These are phyloP conservation scores for Leishmania arabica DNA, from an alignment of 208 protist species.

Conservation along the genomic window DNA sequence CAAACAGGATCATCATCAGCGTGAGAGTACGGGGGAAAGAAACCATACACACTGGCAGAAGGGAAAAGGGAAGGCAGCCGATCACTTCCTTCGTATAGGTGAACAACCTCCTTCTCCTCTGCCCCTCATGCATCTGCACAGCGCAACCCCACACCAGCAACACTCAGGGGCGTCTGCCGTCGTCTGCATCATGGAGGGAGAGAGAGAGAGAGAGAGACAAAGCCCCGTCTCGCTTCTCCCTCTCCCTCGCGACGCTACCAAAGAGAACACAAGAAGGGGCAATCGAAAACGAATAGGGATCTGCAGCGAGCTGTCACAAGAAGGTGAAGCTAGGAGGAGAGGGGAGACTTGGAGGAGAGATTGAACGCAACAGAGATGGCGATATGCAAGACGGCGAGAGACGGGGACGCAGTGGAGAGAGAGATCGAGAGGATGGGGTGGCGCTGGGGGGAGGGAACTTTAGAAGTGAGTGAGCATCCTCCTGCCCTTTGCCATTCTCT, in stretches of 20 bases:
- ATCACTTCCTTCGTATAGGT: neutral
- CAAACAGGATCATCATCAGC: neutral
- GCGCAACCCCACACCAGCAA: neutral
- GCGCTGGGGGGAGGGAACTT: too few species aligned
- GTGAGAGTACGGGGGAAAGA: neutral
- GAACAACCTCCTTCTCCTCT: neutral
- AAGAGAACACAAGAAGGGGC: constrained; percentile 5
- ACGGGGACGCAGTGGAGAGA: neutral
- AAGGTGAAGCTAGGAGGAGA: neutral
- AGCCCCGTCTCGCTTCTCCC: neutral
- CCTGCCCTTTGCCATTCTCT: neutral
- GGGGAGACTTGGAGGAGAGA: neutral
- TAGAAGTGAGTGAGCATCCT: neutral
- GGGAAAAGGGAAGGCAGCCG: neutral
- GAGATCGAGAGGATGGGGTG: neutral
- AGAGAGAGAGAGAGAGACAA: neutral
- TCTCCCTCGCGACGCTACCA: neutral
- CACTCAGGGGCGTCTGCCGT: neutral
- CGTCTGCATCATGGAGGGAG: neutral
- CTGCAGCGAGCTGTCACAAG: neutral
- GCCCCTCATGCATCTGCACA: neutral
- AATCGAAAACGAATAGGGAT: neutral
- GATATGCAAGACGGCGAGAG: neutral
- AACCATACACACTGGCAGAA: neutral
- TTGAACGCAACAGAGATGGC: neutral